A percentile compares a stretch with the other conserved stretches of the same genome.
phyloP scores from a whole-genome alignment of 2,329 filamentous ascomycete genomes.

The Plenodomus tracheiphilus region DNA sequence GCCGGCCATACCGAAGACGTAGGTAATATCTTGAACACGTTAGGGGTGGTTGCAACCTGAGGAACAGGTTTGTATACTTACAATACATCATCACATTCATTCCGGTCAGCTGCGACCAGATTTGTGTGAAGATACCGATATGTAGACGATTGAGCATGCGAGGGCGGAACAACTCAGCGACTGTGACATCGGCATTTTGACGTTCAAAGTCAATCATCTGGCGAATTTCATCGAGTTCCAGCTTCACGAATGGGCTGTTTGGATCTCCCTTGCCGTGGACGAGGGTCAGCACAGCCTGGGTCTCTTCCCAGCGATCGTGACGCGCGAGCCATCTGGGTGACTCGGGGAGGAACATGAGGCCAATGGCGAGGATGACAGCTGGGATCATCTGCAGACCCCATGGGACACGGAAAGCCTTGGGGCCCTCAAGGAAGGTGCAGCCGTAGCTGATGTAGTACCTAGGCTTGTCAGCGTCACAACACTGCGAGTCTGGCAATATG shows the following conservation, averaged over 20 bases:
- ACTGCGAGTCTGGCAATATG: neutral
- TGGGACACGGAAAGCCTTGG: conserved; percentile 42
- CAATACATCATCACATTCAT: conserved; percentile 71
- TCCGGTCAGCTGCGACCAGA: conserved; percentile 75
- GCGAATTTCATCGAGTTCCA: conserved; percentile 73
- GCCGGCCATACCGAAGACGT: conserved; percentile 74
- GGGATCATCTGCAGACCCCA: conserved; percentile 47
- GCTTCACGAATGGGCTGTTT: conserved; percentile 66
- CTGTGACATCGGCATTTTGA: conserved; percentile 68
- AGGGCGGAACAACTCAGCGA: conserved; percentile 72
- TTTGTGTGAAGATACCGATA: conserved; percentile 72
- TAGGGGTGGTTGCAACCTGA: neutral
- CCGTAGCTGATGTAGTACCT: conserved; percentile 45
- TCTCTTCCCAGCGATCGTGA: conserved; percentile 52
- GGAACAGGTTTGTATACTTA: conserved; percentile 17
- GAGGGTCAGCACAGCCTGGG: conserved; percentile 46
- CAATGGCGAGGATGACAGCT: conserved; percentile 47
- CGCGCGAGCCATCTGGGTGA: conserved; percentile 52
- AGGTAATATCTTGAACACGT: conserved; percentile 45
- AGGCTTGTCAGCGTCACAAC: conserved; percentile 3
- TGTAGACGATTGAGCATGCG: conserved; percentile 74
- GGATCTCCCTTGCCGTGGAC: conserved; percentile 61
- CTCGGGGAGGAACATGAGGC: conserved; percentile 55
- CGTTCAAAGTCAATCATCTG: conserved; percentile 75
- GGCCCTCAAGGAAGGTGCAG: conserved; percentile 38